Evolutionary conservation across 225 moss, liverwort and hornwort genomes (phyloP).

Genomic region (Anthoceros angustus): DNA sequence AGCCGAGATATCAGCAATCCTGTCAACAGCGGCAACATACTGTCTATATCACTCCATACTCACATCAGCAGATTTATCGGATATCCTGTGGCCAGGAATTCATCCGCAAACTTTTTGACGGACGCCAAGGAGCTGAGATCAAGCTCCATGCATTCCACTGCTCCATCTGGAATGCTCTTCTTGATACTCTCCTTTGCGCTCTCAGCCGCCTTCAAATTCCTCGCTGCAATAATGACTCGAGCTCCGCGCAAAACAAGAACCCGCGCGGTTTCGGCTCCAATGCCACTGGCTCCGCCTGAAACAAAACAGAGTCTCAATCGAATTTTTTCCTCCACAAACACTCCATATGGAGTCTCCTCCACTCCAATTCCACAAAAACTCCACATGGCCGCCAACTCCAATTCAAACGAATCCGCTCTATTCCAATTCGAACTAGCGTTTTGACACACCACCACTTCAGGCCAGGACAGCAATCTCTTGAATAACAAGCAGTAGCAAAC

Average conservation of each 20-base stretch:
- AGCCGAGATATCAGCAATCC: neutral
- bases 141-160: constrained; percentile 45
- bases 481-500: too few species aligned
- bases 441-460: too few species aligned
- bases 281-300: constrained; percentile 48
- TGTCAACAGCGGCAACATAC: neutral
- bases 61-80: constrained; percentile 45
- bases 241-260: constrained; percentile 45
- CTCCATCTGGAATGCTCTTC: constrained; percentile 23
- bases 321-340: too few species aligned
- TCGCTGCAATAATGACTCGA: constrained; percentile 37
- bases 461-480: too few species aligned
- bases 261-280: constrained; percentile 39
- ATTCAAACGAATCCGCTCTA: too few species aligned
- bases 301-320: too few species aligned
- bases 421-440: too few species aligned
- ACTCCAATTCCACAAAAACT: too few species aligned
- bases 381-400: too few species aligned
- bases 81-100: constrained; percentile 26
- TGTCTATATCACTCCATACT: neutral
- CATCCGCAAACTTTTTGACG: constrained; percentile 35
- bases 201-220: constrained; percentile 33
- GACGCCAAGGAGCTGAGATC: constrained; percentile 41
- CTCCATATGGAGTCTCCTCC: too few species aligned
- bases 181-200: constrained; percentile 24